Base-by-base conservation (phyloP, 2,329 filamentous ascomycete species). In the Xylaria sp. region DNA sequence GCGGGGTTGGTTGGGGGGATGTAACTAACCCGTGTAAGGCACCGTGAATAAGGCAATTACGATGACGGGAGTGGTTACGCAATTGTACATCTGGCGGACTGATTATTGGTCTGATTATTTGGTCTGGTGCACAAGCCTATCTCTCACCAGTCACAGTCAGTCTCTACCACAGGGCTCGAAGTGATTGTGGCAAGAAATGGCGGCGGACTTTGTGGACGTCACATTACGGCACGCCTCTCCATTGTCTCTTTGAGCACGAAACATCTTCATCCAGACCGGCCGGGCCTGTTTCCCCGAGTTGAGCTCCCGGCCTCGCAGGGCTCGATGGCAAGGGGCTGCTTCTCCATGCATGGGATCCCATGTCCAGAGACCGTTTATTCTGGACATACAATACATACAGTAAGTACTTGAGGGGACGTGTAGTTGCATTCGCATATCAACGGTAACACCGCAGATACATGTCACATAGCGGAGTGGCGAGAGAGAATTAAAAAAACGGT, bases 61-160 rank as follows among this genome's bases (percentile, higher is more conserved):
- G 21, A 38, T 15, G 44, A n/a, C n/a, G 43, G 43, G 38, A 47
- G 47, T 53, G 58, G 54, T 57, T 61, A 61, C 58, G 58, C 58
- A 57, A 61, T 61, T 61, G 41, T 58, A 61, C 58, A 53, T 51
- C 33, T n/a, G n/a, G n/a, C n/a, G n/a, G 37, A 53, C 38, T 27
- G 33, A 41, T 35, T 21, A 43, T 17, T 25, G 25, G 13, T 31
- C 19, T 43, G n/a, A n/a, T n/a, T n/a, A n/a, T n/a, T 17, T 25
- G 25, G 13, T 31, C 19, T 43, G 8, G 27, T 25, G 37, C 44
- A 11, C 44, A 9, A 21, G 23, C 23, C 23, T n/a, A 19, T n/a
- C 23, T n/a, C n/a, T n/a, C 33, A 54, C 33, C 23, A 25, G 48
- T 35, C 40, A 21, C 25, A 19, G 27, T 58, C 38, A 44, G 27